Evolutionary conservation across 805 yeast genomes (phyloP), one percentile per base, ranked within the genome.

Genomic region (Candida orba): DNA sequence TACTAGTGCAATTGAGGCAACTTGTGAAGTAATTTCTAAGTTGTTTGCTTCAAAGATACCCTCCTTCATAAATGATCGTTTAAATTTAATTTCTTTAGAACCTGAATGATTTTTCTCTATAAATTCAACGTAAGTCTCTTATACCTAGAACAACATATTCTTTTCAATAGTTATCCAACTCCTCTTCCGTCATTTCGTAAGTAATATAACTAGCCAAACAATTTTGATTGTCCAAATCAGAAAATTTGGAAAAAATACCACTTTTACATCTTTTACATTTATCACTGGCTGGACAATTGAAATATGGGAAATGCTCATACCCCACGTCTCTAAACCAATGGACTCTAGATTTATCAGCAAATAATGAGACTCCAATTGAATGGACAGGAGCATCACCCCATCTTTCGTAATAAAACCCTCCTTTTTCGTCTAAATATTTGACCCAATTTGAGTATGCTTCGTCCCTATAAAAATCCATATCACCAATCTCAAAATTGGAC

Each of bases 331-430:
- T 73, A 59, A 89, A 89, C 93, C 95, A 88, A 58, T 88, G 96
- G 32, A 88, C 71, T 42, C 74, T 71, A 8, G 67, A 60, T 52
- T 76, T 81, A 52, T 83, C 88, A 8, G 81, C 85, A 58, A 88
- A 84, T 41, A 86, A 58, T 8, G 78, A 76, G 31, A 86, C 62
- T 0, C 91, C 95, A 36, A 88, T 56, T 3, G 89, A 78, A 59
- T 86, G 93, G 2, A 87, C 93, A 0, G 95, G 95, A 0, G 95
- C 95, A 66, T 87, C 96, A 3, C 95, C 95, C 95, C 95, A 87
- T 44, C 95, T 65, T 60, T 89, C 96, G 55, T 88, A 88, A 60
- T 85, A 88, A 56, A 87, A 87, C 4, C 91, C 91, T 17, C 95
- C 93, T 1, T 79, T 63, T 4, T 69, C 48, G 45, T 87, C 95